A percentile compares a stretch with the other conserved stretches of the same genome.
Conservation (phyloP, 495 filamentous ascomycete species). For the Penicillium waksmanii region DNA sequence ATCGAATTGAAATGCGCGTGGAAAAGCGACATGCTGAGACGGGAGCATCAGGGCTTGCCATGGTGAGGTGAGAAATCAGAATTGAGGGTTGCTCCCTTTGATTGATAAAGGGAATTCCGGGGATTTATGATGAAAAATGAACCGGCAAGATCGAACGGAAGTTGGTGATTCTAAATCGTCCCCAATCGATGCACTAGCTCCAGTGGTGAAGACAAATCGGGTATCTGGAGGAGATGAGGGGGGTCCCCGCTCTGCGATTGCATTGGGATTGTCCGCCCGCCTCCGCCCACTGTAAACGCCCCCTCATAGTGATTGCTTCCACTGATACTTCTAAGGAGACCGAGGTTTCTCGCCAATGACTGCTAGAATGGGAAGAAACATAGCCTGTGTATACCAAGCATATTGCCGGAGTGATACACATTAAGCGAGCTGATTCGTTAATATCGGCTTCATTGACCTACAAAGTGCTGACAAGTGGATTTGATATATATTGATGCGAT, state of each 20-base stretch:
- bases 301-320: neutral
- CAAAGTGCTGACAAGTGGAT: no score
- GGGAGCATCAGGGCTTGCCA: constrained; percentile 13
- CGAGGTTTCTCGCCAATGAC: neutral
- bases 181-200: neutral
- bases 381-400: no score
- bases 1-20: constrained; percentile 48
- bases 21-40: constrained; percentile 36
- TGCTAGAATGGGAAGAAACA: neutral
- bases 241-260: neutral
- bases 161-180: neutral
- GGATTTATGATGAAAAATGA: neutral
- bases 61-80: neutral
- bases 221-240: constrained; percentile 7
- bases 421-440: no score
- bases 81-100: neutral
- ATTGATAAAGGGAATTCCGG: neutral
- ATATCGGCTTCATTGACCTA: no score
- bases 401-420: no score
- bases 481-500: no score
- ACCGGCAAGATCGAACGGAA: neutral
- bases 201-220: constrained; percentile 3
- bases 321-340: neutral
- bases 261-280: neutral
- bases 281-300: neutral